Conservation (phyloP, 208 protist genomes). For the Wallacemonas sp. region DNA sequence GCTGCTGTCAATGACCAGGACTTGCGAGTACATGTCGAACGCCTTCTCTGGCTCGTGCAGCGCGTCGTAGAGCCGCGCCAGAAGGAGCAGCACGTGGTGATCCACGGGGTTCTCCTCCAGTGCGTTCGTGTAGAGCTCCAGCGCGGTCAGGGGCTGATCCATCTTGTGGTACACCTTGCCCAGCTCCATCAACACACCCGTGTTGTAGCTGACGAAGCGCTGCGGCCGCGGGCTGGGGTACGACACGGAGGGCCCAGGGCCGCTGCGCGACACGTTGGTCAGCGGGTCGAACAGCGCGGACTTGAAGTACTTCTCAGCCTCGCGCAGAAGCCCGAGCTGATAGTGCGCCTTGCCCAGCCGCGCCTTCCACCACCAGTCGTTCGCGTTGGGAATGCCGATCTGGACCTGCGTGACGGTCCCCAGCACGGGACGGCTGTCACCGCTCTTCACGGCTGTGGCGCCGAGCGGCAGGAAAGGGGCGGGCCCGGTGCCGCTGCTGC, state of each 20-base stretch:
- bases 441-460: not conserved
- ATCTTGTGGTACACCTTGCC: slow-evolving; percentile 93
- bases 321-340: slow-evolving; percentile 93
- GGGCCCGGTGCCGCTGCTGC: slow-evolving; percentile 8
- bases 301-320: slow-evolving; percentile 93
- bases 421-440: not conserved
- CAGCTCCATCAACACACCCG: slow-evolving; percentile 86
- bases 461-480: slow-evolving; percentile 22
- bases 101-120: slow-evolving; percentile 87
- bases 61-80: slow-evolving; percentile 90
- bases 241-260: not conserved
- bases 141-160: slow-evolving; percentile 93
- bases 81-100: slow-evolving; percentile 81
- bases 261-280: not conserved
- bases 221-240: not conserved
- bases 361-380: slow-evolving; percentile 97
- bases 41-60: slow-evolving; percentile 86
- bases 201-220: slow-evolving; percentile 76
- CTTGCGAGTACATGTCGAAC: slow-evolving; percentile 79
- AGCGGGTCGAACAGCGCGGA: slow-evolving; percentile 54
- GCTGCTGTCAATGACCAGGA: slow-evolving; percentile 85
- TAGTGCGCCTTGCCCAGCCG: slow-evolving; percentile 94
- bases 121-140: slow-evolving; percentile 86
- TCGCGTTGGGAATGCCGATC: slow-evolving; percentile 45
- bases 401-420: slow-evolving; percentile 22